Percentiles rank a stretch among this genome's conserved stretches.
phyloP scores from a whole-genome alignment of 768 basidiomycete species.

The Cystoderma amianthinum region DNA sequence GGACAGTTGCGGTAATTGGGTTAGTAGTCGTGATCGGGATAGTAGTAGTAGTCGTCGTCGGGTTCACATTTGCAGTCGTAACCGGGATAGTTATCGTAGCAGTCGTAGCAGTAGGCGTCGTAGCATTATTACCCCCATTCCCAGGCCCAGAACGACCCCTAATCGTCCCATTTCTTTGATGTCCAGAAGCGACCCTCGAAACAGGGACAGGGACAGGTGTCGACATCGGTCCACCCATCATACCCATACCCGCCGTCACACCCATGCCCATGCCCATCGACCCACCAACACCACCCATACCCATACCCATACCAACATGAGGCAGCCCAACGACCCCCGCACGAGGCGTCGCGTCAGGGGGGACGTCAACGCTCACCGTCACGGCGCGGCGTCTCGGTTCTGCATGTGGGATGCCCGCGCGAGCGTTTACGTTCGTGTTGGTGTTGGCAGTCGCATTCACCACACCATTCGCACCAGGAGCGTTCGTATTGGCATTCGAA shows the following conservation, averaged over 20 bases:
- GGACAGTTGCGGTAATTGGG: too few relatives aligned
- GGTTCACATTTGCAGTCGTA: constrained; percentile 18
- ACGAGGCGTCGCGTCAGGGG: constrained; percentile 58
- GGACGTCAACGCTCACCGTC: constrained; percentile 24
- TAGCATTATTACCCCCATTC: constrained; percentile 5
- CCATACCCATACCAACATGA: too few relatives aligned
- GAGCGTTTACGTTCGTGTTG: too few relatives aligned
- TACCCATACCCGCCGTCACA: too few relatives aligned
- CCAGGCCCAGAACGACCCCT: constrained; percentile 10
- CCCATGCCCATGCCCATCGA: too few relatives aligned
- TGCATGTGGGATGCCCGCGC: constrained; percentile 7
- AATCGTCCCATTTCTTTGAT: constrained; percentile 21
- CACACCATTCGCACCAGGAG: constrained; percentile 83
- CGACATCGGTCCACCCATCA: constrained; percentile 7
- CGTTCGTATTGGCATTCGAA: too few relatives aligned
- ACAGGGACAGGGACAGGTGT: neutral
- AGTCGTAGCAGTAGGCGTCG: constrained; percentile 1
- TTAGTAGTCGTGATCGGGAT: too few relatives aligned
- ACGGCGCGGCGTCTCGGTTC: constrained; percentile 15
- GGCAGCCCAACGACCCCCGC: constrained; percentile 56
- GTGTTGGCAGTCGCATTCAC: constrained; percentile 29
- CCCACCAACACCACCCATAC: too few relatives aligned
- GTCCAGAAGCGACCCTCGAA: constrained; percentile 6
- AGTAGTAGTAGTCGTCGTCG: neutral
- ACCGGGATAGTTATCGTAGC: constrained; percentile 11